phyloP scores from a whole-genome alignment of 345 rosid species.

The Nasturtium officinale region DNA sequence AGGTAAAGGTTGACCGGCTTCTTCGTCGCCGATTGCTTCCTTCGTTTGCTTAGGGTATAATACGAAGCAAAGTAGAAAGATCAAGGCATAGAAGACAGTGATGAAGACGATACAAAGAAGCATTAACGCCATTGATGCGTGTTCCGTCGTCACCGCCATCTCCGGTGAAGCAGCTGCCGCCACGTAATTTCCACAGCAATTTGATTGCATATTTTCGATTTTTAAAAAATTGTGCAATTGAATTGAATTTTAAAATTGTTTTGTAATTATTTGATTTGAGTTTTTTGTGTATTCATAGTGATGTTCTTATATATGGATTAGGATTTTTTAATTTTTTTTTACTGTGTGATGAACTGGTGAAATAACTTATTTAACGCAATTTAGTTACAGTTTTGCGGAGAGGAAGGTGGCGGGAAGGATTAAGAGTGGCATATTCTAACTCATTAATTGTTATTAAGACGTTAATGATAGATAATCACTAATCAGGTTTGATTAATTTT shows the following conservation, averaged over 20 bases:
- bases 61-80: slow-evolving; percentile 33
- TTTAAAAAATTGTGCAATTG: background rate
- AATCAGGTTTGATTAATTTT: background rate
- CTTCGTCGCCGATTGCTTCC: slow-evolving; percentile 37
- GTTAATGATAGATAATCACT: slow-evolving; percentile 25
- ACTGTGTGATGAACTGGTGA: slow-evolving; percentile 33
- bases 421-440: slow-evolving; percentile 14
- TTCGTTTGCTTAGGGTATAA: slow-evolving; percentile 35
- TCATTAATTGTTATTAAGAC: slow-evolving; percentile 23
- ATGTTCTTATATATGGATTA: slow-evolving; percentile 20
- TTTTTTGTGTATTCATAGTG: slow-evolving; percentile 2
- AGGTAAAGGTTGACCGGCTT: slow-evolving; percentile 35
- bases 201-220: slow-evolving; percentile 28
- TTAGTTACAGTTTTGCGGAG: slow-evolving; percentile 38
- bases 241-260: background rate
- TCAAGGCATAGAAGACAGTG: slow-evolving; percentile 29
- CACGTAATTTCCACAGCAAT: slow-evolving; percentile 23
- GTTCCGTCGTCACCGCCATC: slow-evolving; percentile 16
- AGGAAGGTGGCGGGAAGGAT: slow-evolving; percentile 41
- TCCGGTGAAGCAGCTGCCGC: slow-evolving; percentile 37
- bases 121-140: slow-evolving; percentile 27
- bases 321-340: background rate
- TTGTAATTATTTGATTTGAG: background rate
- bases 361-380: slow-evolving; percentile 37
- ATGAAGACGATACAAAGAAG: slow-evolving; percentile 36